A percentile compares a stretch with the other conserved stretches of the same genome.
phyloP scores from a whole-genome alignment of 805 yeast species.

The Blastobotrys muscicola region DNA sequence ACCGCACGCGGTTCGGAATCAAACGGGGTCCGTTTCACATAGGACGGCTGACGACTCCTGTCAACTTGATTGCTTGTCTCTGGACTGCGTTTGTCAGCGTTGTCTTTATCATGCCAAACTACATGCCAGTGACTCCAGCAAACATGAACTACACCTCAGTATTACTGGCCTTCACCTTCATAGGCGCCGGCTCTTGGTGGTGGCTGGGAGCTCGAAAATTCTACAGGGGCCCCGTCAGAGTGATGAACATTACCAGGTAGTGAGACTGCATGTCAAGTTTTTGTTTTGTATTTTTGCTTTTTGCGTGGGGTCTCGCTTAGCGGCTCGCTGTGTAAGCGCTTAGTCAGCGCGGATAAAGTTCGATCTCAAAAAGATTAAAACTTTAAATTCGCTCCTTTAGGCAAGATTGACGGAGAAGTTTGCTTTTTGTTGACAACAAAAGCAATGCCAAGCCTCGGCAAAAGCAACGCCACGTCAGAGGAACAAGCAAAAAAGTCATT shows the following conservation, averaged over 20 bases:
- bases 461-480: no score
- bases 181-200: conserved; percentile 7
- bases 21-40: conserved; percentile 6
- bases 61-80: conserved; percentile 13
- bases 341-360: no score
- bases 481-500: no score
- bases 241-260: neutral
- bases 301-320: no score
- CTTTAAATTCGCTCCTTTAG: no score
- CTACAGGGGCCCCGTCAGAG: conserved; percentile 5
- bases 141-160: conserved; percentile 19
- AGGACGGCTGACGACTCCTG: conserved; percentile 5
- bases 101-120: conserved; percentile 19
- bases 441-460: no score
- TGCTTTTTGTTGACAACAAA: no score
- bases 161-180: conserved; percentile 34
- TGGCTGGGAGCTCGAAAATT: conserved; percentile 3
- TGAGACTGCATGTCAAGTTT: no score
- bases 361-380: no score
- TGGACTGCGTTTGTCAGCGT: conserved; percentile 15
- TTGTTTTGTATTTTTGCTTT: no score
- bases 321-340: no score
- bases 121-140: conserved; percentile 18
- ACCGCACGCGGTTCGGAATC: conserved; percentile 7
- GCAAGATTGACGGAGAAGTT: no score